Evolutionary conservation across 2,329 filamentous ascomycete genomes (phyloP).

Genomic region (Xylariaceae sp.): DNA sequence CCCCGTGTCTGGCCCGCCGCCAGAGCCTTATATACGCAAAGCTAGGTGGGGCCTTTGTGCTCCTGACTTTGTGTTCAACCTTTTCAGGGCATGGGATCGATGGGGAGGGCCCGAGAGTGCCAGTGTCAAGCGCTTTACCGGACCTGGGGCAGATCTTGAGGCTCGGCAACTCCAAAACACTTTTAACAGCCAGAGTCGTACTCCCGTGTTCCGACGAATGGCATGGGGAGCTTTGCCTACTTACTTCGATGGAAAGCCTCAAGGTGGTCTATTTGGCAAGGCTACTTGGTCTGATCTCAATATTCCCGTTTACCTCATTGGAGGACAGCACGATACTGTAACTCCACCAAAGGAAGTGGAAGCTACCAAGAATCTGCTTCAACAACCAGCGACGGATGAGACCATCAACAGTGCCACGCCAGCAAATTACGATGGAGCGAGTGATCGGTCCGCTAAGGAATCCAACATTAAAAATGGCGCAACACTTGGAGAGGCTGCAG

Average conservation of each 20-base stretch:
- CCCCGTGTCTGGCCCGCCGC: conserved; percentile 63
- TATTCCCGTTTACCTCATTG: conserved; percentile 73
- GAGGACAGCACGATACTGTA: conserved; percentile 70
- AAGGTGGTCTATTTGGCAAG: conserved; percentile 64
- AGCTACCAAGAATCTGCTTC: conserved; percentile 53
- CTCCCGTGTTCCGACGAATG: conserved; percentile 79
- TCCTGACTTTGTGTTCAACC: conserved; percentile 68
- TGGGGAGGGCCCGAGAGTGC: conserved; percentile 72
- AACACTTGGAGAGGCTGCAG: conserved; percentile 42
- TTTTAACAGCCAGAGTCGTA: conserved; percentile 80
- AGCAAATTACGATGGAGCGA: neutral
- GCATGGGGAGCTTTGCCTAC: conserved; percentile 65
- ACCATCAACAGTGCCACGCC: conserved; percentile 27
- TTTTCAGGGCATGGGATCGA: conserved; percentile 74
- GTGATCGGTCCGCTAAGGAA: neutral
- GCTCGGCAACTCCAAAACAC: conserved; percentile 64
- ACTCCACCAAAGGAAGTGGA: conserved; percentile 68
- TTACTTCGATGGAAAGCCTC: conserved; percentile 47
- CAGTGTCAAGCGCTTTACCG: conserved; percentile 76
- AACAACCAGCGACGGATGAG: conserved; percentile 65
- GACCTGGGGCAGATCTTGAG: conserved; percentile 59
- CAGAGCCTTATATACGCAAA: conserved; percentile 43
- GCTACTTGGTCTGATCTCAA: conserved; percentile 69
- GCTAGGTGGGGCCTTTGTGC: conserved; percentile 60
- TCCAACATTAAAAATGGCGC: conserved; percentile 2